Evolutionary conservation across 495 filamentous ascomycete genomes (phyloP).

Genomic region (Xylaria venustula): DNA sequence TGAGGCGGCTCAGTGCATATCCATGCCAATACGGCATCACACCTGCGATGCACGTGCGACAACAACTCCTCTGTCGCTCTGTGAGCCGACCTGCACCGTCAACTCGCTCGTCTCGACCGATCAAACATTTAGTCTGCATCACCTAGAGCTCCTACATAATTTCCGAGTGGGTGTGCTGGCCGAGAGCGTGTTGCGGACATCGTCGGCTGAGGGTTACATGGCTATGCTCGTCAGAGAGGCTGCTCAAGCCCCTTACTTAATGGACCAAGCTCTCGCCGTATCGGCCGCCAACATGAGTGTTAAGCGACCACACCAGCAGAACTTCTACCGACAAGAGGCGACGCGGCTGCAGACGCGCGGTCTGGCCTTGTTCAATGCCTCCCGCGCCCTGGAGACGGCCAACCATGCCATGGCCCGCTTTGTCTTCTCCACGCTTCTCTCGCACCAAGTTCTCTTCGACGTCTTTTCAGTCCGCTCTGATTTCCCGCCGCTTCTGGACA

Average conservation of each 20-base stretch:
- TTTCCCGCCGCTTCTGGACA: conserved; percentile 34
- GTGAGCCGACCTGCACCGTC: background rate
- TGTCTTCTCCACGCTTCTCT: conserved; percentile 41
- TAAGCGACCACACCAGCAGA: conserved; percentile 6
- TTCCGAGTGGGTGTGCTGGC: conserved; percentile 9
- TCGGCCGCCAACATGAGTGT: conserved; percentile 39
- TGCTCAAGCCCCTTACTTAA: conserved; percentile 36
- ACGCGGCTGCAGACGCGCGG: conserved; percentile 39
- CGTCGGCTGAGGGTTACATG: background rate
- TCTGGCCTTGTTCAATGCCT: conserved; percentile 32
- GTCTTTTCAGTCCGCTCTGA: conserved; percentile 20
- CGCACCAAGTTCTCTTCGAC: conserved; percentile 40
- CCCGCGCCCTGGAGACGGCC: conserved; percentile 10
- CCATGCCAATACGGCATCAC: background rate
- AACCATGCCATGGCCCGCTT: conserved; percentile 37
- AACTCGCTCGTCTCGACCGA: background rate
- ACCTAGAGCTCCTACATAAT: conserved; percentile 26
- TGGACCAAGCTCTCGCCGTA: conserved; percentile 40
- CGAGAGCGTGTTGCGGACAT: background rate
- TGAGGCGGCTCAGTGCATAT: background rate
- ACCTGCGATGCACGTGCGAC: background rate
- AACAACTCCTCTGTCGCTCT: background rate
- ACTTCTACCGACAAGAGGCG: conserved; percentile 35
- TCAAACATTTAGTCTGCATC: conserved; percentile 19
- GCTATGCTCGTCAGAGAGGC: conserved; percentile 13